Evolutionary conservation across 2,329 filamentous ascomycete species (phyloP).

Genomic region (Penicillium sp.): DNA sequence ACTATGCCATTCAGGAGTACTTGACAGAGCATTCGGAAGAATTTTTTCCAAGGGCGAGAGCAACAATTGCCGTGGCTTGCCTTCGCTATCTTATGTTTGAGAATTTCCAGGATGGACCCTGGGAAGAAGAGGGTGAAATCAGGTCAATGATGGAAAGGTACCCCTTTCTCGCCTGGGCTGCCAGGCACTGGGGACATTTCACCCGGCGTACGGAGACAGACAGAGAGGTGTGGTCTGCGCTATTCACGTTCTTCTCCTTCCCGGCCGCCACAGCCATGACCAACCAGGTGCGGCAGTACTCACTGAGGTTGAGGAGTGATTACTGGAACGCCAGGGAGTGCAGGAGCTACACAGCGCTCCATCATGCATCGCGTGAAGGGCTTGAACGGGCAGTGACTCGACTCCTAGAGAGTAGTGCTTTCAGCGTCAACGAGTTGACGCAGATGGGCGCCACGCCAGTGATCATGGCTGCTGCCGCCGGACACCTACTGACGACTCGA

Average conservation of each 20-base stretch:
- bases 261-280: background rate
- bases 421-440: background rate
- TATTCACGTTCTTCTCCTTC: background rate
- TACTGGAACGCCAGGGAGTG: background rate
- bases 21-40: slow-evolving; percentile 14
- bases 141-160: background rate
- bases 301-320: background rate
- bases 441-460: background rate
- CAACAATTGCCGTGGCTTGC: background rate
- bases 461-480: background rate
- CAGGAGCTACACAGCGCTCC: background rate
- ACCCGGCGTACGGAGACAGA: background rate
- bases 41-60: slow-evolving; percentile 7
- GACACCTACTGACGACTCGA: background rate
- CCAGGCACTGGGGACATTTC: slow-evolving; percentile 1
- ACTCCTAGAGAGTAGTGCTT: background rate
- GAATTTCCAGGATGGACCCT: background rate
- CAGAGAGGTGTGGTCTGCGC: background rate
- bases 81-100: slow-evolving; percentile 1
- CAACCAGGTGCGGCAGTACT: background rate
- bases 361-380: slow-evolving; percentile 1
- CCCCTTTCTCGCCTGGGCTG: background rate
- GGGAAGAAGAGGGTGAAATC: background rate
- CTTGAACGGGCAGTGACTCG: background rate
- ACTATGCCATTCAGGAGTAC: slow-evolving; percentile 10